Conservation (phyloP, 139 green algal species). For the Coelastrella sp. region DNA sequence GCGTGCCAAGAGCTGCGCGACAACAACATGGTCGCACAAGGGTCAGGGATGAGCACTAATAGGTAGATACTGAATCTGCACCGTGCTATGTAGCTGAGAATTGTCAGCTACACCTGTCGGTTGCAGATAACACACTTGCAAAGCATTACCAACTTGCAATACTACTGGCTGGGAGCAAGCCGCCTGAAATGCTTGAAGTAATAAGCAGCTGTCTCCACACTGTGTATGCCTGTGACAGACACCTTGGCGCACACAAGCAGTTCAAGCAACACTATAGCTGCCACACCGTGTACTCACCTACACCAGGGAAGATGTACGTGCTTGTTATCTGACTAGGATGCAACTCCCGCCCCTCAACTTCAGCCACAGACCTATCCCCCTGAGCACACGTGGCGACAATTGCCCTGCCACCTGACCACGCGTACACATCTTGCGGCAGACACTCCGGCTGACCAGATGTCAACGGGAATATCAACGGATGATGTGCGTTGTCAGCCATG, state of each 20-base stretch:
- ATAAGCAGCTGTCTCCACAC: too few species aligned
- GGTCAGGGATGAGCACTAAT: not conserved
- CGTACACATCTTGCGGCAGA: constrained; percentile 71
- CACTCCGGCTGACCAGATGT: constrained; percentile 71
- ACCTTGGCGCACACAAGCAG: too few species aligned
- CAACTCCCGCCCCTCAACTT: constrained; percentile 1
- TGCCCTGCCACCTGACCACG: constrained; percentile 55
- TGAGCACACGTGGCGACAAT: constrained; percentile 41
- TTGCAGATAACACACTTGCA: not conserved
- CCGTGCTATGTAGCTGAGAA: too few species aligned
- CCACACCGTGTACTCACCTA: constrained; percentile 46
- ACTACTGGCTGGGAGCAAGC: not conserved
- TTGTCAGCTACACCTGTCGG: too few species aligned
- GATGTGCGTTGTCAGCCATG: constrained; percentile 65
- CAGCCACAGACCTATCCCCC: not conserved
- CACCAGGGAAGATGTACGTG: constrained; percentile 81
- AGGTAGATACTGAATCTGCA: not conserved
- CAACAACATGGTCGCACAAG: not conserved
- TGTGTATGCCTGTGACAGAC: too few species aligned
- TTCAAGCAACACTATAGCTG: too few species aligned
- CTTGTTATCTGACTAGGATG: constrained; percentile 63
- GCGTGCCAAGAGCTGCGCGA: constrained; percentile 51
- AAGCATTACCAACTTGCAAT: not conserved
- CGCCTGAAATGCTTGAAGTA: too few species aligned
- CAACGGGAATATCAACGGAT: constrained; percentile 87